Evolutionary conservation across 768 basidiomycete species (phyloP).

Genomic region (Lactarius sp.): DNA sequence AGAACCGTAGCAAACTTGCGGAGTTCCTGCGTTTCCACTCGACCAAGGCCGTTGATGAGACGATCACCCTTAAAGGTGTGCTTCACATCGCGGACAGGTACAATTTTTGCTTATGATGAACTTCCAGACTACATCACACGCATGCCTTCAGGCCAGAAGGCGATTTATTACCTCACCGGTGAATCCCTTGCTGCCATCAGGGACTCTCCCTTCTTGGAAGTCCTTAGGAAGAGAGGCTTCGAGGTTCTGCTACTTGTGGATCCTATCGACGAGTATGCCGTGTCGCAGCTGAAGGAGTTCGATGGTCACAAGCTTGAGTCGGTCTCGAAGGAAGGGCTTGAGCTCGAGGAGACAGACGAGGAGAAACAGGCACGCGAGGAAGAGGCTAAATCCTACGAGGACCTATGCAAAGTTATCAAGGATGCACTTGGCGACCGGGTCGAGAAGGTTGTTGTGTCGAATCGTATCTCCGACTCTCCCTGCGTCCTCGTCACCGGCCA

Average conservation of each 20-base stretch:
- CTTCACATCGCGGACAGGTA: slow-evolving; percentile 10
- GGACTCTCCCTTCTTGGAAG: slow-evolving; percentile 98
- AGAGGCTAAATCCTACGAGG: slow-evolving; percentile 75
- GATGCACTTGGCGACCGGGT: slow-evolving; percentile 99
- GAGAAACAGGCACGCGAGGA: slow-evolving; percentile 91
- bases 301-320: slow-evolving; percentile 96
- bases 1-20: slow-evolving; percentile 98
- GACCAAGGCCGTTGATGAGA: slow-evolving; percentile 88
- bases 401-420: slow-evolving; percentile 93
- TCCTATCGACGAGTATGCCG: slow-evolving; percentile 98
- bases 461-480: slow-evolving; percentile 95
- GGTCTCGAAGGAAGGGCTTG: slow-evolving; percentile 98
- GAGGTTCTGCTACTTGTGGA: slow-evolving; percentile 97
- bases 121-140: slow-evolving; percentile 92
- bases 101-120: background rate
- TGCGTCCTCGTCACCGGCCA: slow-evolving; percentile 98
- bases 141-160: slow-evolving; percentile 98
- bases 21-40: slow-evolving; percentile 99
- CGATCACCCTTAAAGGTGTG: slow-evolving; percentile 87
- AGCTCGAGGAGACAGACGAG: slow-evolving; percentile 98
- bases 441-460: slow-evolving; percentile 97
- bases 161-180: slow-evolving; percentile 98
- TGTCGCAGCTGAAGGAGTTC: slow-evolving; percentile 98
- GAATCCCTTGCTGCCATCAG: slow-evolving; percentile 87
- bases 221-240: slow-evolving; percentile 99